Base-by-base conservation (phyloP, 306 rosid species). In the Cyclanthera cordifolia region DNA sequence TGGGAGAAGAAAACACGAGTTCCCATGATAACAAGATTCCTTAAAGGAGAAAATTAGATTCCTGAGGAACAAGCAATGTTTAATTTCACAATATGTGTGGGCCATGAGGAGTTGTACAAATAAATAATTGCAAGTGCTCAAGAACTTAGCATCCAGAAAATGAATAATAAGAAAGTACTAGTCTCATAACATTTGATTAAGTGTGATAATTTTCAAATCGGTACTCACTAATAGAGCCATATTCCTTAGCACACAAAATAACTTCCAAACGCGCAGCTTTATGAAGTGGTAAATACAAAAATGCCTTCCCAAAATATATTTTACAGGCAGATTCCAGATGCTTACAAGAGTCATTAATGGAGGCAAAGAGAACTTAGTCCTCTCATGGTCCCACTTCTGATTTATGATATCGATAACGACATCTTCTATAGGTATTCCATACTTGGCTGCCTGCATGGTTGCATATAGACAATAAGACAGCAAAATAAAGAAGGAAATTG, bases 271-370 rank as follows among this genome's bases (percentile, higher is more conserved):
- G 25, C 21, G 37, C 9, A 60, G 37, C 30, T 4, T 10, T 60
- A n/a, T 60, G 68, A 60, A 19, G 47, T 11, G 68, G 48, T 60
- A 60, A 53, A 37, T 34, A 37, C 4, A 37, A 37, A 34, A 60
- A 17, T 32, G 8, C 46, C 8, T 60, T 19, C 49, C 23, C 39
- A 19, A 37, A 37, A 21, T 2, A 61, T 21, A n/a, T 8, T 21
- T 27, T 27, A 66, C 46, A 27, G 27, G 69, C 57, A 58, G 69
- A 77, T 72, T 46, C 50, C 10, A 56, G 75, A 70, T 73, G 80
- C 95, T 84, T 83, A 93, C 96, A 56, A 93, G 96, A 78, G 83
- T 87, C 99, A 93, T 84, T 81, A 90, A 78, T 72, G 99, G 96
- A 72, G 99, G 99, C 80, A 93, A 81, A 73, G 90, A 90, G 83